These are phyloP conservation scores for Paspalum vaginatum DNA, from an alignment of 176 grass and related monocot species.

Conservation along the genomic window DNA sequence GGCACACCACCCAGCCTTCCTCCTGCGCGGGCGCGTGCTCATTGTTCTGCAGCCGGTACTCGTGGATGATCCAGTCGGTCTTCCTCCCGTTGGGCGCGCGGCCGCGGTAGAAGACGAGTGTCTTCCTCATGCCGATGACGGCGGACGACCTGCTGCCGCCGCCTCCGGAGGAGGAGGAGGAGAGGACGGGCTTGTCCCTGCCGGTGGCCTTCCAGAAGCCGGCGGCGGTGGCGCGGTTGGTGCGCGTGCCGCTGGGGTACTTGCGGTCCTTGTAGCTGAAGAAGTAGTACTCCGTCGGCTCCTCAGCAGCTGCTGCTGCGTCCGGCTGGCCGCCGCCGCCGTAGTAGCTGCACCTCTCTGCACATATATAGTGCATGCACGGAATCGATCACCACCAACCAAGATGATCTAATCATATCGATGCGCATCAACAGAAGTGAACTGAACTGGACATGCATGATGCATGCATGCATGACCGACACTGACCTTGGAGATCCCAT, in stretches of 20 bases:
- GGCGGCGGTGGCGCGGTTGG: slow-evolving; percentile 81
- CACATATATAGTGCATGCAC: too few species aligned
- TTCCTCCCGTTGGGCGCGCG: slow-evolving; percentile 84
- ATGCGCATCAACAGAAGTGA: background rate
- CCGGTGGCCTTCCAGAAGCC: slow-evolving; percentile 99
- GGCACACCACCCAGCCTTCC: slow-evolving; percentile 98
- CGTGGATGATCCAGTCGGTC: slow-evolving; percentile 96
- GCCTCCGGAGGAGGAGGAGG: background rate
- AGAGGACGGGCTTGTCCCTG: slow-evolving; percentile 83
- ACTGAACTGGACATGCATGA: too few species aligned
- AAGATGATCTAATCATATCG: background rate
- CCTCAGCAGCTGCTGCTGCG: slow-evolving; percentile 28
- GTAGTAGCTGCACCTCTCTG: slow-evolving; percentile 65
- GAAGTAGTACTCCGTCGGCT: slow-evolving; percentile 89
- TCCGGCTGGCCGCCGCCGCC: background rate
- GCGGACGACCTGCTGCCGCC: background rate
- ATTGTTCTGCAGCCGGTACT: slow-evolving; percentile 82
- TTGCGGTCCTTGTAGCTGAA: slow-evolving; percentile 98
- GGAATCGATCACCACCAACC: too few species aligned
- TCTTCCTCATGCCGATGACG: slow-evolving; percentile 96
- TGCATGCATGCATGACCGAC: background rate
- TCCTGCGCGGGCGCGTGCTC: slow-evolving; percentile 83
- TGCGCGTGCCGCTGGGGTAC: slow-evolving; percentile 92
- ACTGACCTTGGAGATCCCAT: slow-evolving; percentile 90
- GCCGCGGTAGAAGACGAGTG: slow-evolving; percentile 96